Evolutionary conservation across 2,329 filamentous ascomycete species (phyloP), one percentile per base, ranked within the genome.

Genomic region (Penicillium verrucosum): DNA sequence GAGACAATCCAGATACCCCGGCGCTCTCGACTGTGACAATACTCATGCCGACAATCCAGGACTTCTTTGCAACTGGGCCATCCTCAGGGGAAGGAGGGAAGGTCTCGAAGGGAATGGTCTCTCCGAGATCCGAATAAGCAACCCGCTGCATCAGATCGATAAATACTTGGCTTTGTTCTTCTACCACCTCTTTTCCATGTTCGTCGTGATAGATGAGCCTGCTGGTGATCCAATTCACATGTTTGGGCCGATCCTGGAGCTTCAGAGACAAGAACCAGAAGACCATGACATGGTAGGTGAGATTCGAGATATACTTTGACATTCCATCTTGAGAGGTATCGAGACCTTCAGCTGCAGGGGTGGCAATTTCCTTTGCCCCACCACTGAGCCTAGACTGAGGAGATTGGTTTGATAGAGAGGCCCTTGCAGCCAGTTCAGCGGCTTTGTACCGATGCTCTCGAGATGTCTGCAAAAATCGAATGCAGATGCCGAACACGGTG

Each of bases 181-280:
- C 93, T 34, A 92, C 84, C 46, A 83, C 85, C 54, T 90, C 86
- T 40, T 84, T 85, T 16, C 91, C 90, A 57, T 88, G 84, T 25
- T 84, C 82, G 67, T 96, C 90, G 9, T 83, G 88, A 65, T 93
- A 92, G 10, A 84, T 80, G 12, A 99, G 81, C 61, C 91, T 91
- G 68, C 88, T 91, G 11, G 89, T 88, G 61, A 99, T 96, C 90
- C 91, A 96, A 29, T 86, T 86, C 50, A 97, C 92, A 63, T 96
- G 88, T 59, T 85, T 90, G 34, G 88, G 85, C 49, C 94, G 87
- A 70, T 97, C 92, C 37, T 88, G 85, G 50, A 96, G 82, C 68
- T 91, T 93, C 65, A 99, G 74, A 1, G 92, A 89, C 64, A 99
- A 81, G 71, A 97, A 99, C 94, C 94, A 99, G 70, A 96, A 97